phyloP scores from a whole-genome alignment of 1,284 basidiomycete genomes.

The Tilletia setariae region DNA sequence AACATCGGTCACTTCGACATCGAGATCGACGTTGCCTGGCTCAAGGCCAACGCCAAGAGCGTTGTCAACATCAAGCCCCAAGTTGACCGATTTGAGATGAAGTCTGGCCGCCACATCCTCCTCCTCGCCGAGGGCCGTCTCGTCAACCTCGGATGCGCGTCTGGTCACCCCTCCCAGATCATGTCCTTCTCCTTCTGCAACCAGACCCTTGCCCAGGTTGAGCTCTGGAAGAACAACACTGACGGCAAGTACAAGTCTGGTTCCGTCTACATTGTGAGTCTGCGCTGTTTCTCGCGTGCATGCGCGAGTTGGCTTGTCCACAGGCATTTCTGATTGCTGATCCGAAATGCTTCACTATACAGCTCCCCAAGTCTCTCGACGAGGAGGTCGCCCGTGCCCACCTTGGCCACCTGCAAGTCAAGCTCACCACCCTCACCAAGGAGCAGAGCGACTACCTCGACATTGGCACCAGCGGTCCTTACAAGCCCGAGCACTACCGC shows the following conservation, averaged over 20 bases:
- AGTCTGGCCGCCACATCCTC: constrained; percentile 70
- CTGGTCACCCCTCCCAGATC: constrained; percentile 68
- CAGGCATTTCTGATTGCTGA: neutral
- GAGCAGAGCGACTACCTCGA: constrained; percentile 89
- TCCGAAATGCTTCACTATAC: constrained; percentile 56
- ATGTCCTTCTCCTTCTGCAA: constrained; percentile 99
- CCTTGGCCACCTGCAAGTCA: constrained; percentile 83
- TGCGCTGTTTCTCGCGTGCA: neutral
- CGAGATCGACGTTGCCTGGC: constrained; percentile 98
- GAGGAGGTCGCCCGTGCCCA: constrained; percentile 98
- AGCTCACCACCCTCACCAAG: constrained; percentile 76
- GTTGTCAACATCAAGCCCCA: constrained; percentile 95
- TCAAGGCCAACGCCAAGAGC: constrained; percentile 86
- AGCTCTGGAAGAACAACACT: constrained; percentile 87
- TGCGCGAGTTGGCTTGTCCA: constrained; percentile 16
- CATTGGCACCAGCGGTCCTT: constrained; percentile 82
- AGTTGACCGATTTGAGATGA: constrained; percentile 95
- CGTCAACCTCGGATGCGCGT: constrained; percentile 88
- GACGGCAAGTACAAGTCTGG: constrained; percentile 72
- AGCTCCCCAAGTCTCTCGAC: constrained; percentile 91
- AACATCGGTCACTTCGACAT: constrained; percentile 99
- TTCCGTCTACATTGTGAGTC: constrained; percentile 39
- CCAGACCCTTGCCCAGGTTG: constrained; percentile 97
- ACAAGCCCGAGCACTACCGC: constrained; percentile 62
- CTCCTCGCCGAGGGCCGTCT: constrained; percentile 97